Base-by-base conservation (phyloP, 1,284 basidiomycete genomes). In the Taiwanofungus camphoratus region DNA sequence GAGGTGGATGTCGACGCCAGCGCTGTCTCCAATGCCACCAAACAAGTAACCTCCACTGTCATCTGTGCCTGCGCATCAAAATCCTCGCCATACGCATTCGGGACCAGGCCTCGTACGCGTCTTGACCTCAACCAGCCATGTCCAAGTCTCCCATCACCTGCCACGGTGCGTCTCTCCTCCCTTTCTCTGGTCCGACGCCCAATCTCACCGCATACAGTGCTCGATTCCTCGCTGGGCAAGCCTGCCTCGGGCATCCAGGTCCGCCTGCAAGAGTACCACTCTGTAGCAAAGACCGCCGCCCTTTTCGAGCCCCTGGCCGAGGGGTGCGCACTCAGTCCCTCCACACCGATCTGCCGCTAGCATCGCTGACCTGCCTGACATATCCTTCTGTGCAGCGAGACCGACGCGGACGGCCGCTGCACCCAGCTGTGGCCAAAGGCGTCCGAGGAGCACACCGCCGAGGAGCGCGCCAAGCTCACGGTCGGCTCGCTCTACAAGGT, bases 101-200 rank as follows among this genome's bases (percentile, higher is more conserved):
- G n/a, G n/a, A n/a, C n/a, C n/a, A n/a, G n/a, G n/a, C n/a, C n/a
- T n/a, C n/a, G n/a, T n/a, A n/a, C n/a, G n/a, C n/a, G n/a, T 12
- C 7, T 40, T 31, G 5, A 15, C 12, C 27, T 16, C 12, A 30
- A n/a, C 36, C 34, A 5, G 42, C 37, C 39, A 82, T 78, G 77
- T 65, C 69, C 4, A 81, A 77, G 55, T 89, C 89, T 2, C 87
- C 89, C 1, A 87, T 95, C 48, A 95, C 92, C 27, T 94, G 92
- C 61, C 92, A 95, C 54, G 81, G 89, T 88, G 50, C 44, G 72
- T 42, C 40, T 16, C n/a, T 13, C 33, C n/a, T 30, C 9, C 8
- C 9, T 13, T 32, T 18, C 16, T 8, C 20, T n/a, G 9, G 13
- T 24, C 18, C 5, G 23, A 5, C 16, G 19, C 31, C 26, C 33